Conservation (phyloP, 2,329 filamentous ascomycete species). For the Zasmidium cellare region DNA sequence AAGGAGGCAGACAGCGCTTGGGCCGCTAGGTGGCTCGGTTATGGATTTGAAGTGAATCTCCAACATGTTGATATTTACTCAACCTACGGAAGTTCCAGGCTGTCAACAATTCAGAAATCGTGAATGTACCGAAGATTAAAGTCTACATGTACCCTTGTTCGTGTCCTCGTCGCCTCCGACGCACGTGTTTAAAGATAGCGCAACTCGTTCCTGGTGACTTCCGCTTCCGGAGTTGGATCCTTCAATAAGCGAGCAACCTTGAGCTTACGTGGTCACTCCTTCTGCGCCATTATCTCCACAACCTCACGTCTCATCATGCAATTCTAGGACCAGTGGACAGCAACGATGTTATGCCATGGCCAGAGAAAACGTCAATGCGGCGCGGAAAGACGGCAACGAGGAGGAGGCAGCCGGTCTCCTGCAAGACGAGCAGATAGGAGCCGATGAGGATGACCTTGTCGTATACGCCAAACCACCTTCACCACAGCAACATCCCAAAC, state of each 20-base stretch:
- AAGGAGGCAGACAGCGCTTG: too few species aligned
- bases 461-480: constrained; percentile 19
- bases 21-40: too few species aligned
- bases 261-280: background rate
- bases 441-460: constrained; percentile 26
- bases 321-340: constrained; percentile 8
- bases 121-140: too few species aligned
- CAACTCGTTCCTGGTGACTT: background rate
- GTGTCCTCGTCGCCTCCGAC: too few species aligned
- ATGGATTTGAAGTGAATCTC: background rate
- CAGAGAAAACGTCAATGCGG: constrained; percentile 31
- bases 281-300: background rate
- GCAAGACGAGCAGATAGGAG: constrained; percentile 24
- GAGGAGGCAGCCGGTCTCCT: constrained; percentile 33
- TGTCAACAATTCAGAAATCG: too few species aligned
- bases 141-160: too few species aligned
- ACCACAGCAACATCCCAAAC: constrained; percentile 8
- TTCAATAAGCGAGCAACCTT: background rate
- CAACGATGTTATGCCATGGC: constrained; percentile 40
- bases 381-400: constrained; percentile 22
- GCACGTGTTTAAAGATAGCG: too few species aligned
- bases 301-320: constrained; percentile 8
- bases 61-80: too few species aligned
- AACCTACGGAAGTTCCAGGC: too few species aligned
- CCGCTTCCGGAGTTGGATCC: background rate